These are phyloP conservation scores for Stenocarpella maydis DNA, from an alignment of 2,329 filamentous ascomycete genomes.

Conservation along the genomic window DNA sequence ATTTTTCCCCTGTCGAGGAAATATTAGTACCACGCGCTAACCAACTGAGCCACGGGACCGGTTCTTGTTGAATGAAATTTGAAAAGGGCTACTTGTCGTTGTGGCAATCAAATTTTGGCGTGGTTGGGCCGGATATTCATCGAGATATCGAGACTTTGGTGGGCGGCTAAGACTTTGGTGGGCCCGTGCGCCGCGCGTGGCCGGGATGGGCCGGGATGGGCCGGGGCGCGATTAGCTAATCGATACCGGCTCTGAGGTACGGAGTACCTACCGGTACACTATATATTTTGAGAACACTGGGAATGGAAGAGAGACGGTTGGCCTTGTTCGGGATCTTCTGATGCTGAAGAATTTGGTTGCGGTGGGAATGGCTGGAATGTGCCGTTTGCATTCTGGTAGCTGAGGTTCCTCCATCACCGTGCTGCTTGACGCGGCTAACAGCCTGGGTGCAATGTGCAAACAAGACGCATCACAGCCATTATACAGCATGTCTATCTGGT, in stretches of 20 bases:
- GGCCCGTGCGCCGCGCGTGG: not conserved
- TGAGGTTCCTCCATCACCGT: too few species aligned
- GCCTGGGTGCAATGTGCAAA: too few species aligned
- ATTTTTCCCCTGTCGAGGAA: not conserved
- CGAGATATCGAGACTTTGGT: not conserved
- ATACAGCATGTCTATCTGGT: too few species aligned
- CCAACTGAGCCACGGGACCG: slow-evolving; percentile 35
- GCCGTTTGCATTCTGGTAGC: not conserved
- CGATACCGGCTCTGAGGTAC: not conserved
- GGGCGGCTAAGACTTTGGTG: not conserved
- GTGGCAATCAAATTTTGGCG: not conserved
- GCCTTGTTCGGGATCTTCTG: not conserved
- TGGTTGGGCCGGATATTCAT: not conserved
- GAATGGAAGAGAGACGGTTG: not conserved
- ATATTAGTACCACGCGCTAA: slow-evolving; percentile 35
- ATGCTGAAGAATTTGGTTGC: not conserved
- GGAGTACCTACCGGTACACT: too few species aligned
- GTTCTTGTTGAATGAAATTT: not conserved
- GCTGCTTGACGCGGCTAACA: too few species aligned
- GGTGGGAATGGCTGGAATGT: not conserved
- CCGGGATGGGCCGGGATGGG: not conserved
- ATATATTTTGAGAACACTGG: not conserved
- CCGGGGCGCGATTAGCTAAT: not conserved
- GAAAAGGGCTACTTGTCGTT: accelerated
- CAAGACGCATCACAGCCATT: too few species aligned